Evolutionary conservation across 2,329 filamentous ascomycete genomes (phyloP).

Genomic region (Thyridium curvatum): DNA sequence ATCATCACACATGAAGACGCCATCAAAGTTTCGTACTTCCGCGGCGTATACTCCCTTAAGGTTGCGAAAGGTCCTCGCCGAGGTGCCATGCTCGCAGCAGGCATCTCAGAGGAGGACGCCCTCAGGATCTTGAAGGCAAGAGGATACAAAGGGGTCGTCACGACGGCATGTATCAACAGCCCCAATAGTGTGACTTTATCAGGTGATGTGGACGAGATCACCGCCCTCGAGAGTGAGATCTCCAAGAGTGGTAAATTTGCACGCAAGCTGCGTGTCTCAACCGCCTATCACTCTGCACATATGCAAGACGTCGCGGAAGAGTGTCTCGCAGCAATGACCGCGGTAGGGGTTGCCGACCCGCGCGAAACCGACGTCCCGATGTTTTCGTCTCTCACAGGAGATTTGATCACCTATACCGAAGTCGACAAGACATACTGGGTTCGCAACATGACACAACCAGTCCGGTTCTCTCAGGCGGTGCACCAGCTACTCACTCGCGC

Average conservation of each 20-base stretch:
- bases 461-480: conserved; percentile 36
- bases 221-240: conserved; percentile 15
- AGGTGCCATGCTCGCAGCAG: no score
- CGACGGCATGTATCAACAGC: conserved; percentile 39
- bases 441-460: conserved; percentile 35
- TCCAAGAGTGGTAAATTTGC: conserved; percentile 18
- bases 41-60: no score
- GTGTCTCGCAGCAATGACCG: conserved; percentile 22
- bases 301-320: conserved; percentile 30
- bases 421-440: conserved; percentile 36
- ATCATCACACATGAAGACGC: conserved; percentile 7
- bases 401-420: conserved; percentile 8
- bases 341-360: background rate
- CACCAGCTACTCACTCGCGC: no score
- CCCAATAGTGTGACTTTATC: conserved; percentile 36
- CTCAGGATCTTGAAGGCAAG: no score
- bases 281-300: conserved; percentile 38
- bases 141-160: no score
- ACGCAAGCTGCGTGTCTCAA: conserved; percentile 20
- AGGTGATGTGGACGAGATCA: conserved; percentile 19
- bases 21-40: conserved; percentile 10
- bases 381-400: conserved; percentile 7
- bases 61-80: no score
- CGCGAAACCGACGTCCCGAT: conserved; percentile 36
- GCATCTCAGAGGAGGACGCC: no score